These are phyloP conservation scores for Craterostigma plantagineum DNA, from an alignment of 257 asterid genomes.

Conservation along the genomic window DNA sequence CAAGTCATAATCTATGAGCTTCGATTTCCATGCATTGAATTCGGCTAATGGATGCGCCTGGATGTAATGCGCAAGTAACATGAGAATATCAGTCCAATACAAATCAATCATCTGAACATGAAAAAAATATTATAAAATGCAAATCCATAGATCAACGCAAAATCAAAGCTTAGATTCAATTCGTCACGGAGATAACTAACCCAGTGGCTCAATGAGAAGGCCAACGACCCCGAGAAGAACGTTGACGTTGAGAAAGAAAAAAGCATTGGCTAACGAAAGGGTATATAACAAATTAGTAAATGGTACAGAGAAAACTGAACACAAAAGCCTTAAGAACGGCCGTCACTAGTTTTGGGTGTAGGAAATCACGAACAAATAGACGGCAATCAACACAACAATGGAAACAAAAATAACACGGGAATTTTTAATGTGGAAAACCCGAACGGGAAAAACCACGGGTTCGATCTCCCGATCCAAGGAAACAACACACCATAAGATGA, in stretches of 20 bases:
- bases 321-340: too few relatives aligned
- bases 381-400: too few relatives aligned
- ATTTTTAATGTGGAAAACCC: too few relatives aligned
- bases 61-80: conserved; percentile 50
- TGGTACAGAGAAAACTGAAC: too few relatives aligned
- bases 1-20: conserved; percentile 38
- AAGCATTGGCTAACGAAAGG: conserved; percentile 35
- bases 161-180: too few relatives aligned
- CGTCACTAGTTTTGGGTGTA: too few relatives aligned
- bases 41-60: conserved; percentile 39
- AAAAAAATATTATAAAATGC: not conserved
- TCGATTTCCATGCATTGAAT: conserved; percentile 44
- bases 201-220: conserved; percentile 66
- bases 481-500: too few relatives aligned
- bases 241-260: conserved; percentile 75
- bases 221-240: conserved; percentile 67
- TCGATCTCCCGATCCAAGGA: too few relatives aligned
- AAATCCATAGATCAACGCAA: not conserved
- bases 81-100: conserved; percentile 86
- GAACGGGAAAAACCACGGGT: too few relatives aligned
- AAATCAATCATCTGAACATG: conserved; percentile 67
- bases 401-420: too few relatives aligned
- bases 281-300: too few relatives aligned
- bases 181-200: conserved; percentile 11
- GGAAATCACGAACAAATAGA: too few relatives aligned